Conservation (phyloP, 148 eudicot genomes). For the Amaranthus hypochondriacus region DNA sequence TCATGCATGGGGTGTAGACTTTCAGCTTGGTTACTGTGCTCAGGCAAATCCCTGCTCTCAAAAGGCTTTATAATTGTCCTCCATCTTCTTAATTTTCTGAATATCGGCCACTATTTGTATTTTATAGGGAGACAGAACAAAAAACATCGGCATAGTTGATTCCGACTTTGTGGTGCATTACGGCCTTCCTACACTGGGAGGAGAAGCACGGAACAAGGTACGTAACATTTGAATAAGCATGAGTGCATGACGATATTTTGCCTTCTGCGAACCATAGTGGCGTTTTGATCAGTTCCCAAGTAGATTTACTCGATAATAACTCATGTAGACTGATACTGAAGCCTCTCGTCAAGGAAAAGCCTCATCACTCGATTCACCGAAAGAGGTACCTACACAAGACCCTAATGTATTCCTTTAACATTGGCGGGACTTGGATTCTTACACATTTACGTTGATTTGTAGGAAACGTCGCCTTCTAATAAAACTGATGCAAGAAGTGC, state of each 20-base stretch:
- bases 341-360: conserved; percentile 17
- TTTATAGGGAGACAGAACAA: conserved; percentile 47
- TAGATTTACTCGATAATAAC: neutral
- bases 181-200: conserved; percentile 63
- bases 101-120: conserved; percentile 3
- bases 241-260: too few species aligned
- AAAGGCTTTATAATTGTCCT: neutral
- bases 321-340: conserved; percentile 27
- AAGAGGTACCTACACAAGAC: conserved; percentile 10
- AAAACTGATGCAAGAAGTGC: conserved; percentile 38
- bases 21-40: conserved; percentile 62
- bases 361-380: conserved; percentile 14
- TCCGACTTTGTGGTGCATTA: conserved; percentile 56
- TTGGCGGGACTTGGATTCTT: neutral
- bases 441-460: conserved; percentile 16
- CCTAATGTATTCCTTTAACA: neutral
- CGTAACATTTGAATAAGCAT: too few species aligned
- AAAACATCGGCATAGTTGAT: conserved; percentile 56
- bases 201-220: conserved; percentile 35
- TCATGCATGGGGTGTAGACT: conserved; percentile 71
- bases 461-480: conserved; percentile 26
- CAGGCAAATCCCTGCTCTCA: conserved; percentile 32
- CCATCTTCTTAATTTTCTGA: neutral
- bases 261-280: neutral
- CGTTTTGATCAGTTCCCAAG: neutral